Base-by-base conservation (phyloP, 2,329 filamentous ascomycete species). In the Metarhizium robertsii region DNA sequence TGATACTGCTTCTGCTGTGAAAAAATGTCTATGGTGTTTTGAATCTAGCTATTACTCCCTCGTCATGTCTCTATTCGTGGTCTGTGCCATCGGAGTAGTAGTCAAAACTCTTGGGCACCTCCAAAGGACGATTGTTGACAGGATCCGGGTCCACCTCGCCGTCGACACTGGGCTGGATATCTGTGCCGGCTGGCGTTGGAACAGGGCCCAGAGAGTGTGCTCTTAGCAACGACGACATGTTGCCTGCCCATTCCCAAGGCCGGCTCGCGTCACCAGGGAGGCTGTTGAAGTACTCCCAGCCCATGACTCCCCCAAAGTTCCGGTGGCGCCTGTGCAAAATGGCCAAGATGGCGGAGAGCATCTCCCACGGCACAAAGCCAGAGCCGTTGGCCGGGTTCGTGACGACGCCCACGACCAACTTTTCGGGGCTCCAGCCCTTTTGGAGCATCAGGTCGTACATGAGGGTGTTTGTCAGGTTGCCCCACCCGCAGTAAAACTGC, bases 401-500 rank as follows among this genome's bases (percentile, higher is more conserved):
- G 57, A 96, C 78, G 54, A 95, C 77, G 2, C 92, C 92, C 55
- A 92, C 75, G 10, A 96, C 88, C 2, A 96, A 76, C 65, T 87
- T 88, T 20, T 81, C 73, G 0, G 89, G 78, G 2, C 80, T 75
- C 85, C 88, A 96, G 8, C 90, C 90, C 48, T 78, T 75, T 14
- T 75, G 73, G 8, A 83, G 61, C 53, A 83, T 76, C 52, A 68
- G 61, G 55, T 81, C 75, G 64, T 80, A 84, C 66, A 76, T 73
- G 45, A 66, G 54, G 0, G 78, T 70, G 32, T 65, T 74, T 49
- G 64, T 68, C 57, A 78, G 72, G 61, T 78, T 76, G 8, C 90
- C 90, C 85, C 90, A 96, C 2, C 90, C 90, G 66, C 88, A 94
- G 76, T 96, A 96, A 71, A 96, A 95, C 66, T 96, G 92, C 6